Evolutionary conservation across 345 rosid species (phyloP).

Genomic region (Iberis pinnata): DNA sequence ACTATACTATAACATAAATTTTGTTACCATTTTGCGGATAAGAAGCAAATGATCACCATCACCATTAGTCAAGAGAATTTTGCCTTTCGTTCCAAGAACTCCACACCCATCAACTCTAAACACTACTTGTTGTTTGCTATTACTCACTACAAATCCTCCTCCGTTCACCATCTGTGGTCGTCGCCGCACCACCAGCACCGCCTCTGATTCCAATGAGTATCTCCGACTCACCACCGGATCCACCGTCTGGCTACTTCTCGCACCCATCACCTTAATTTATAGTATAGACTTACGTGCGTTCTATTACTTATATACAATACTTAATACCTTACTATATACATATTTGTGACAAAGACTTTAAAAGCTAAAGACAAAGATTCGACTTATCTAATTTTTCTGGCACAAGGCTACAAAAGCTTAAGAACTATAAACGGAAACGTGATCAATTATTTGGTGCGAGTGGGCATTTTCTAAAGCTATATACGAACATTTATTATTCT

Average conservation of each 20-base stretch:
- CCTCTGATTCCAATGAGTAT: conserved; percentile 49
- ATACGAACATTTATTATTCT: too few relatives aligned
- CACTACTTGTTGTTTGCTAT: conserved; percentile 49
- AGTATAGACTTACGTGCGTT: background rate
- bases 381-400: too few relatives aligned
- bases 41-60: conserved; percentile 56
- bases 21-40: conserved; percentile 61
- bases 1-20: background rate
- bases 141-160: conserved; percentile 77
- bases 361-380: too few relatives aligned
- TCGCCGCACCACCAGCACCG: conserved; percentile 49
- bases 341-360: too few relatives aligned
- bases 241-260: conserved; percentile 18
- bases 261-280: conserved; percentile 24
- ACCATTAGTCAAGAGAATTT: conserved; percentile 42
- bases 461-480: too few relatives aligned
- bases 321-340: conserved; percentile 10
- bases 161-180: conserved; percentile 62
- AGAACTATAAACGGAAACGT: too few relatives aligned
- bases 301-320: conserved; percentile 2
- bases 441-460: too few relatives aligned
- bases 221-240: conserved; percentile 45
- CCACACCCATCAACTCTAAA: conserved; percentile 85
- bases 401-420: too few relatives aligned
- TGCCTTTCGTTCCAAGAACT: conserved; percentile 51